Conservation (phyloP, 2,329 filamentous ascomycete species). For the Cladosporium austrohemisphaericum region DNA sequence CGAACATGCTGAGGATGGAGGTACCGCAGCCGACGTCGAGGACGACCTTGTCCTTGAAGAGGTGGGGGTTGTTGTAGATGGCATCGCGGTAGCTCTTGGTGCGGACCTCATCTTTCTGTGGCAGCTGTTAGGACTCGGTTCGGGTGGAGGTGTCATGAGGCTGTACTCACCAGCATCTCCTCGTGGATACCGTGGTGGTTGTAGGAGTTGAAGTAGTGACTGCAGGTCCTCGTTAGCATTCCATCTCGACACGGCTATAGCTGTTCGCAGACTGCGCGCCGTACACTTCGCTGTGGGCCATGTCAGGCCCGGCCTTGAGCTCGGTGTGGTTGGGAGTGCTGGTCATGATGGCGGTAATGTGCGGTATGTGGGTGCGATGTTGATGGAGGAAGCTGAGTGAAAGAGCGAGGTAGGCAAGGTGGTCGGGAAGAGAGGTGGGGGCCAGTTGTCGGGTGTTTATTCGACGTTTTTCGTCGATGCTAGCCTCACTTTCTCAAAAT, state of each 20-base stretch:
- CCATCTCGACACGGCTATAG: constrained; percentile 22
- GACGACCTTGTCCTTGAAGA: constrained; percentile 88
- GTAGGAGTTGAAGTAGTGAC: constrained; percentile 62
- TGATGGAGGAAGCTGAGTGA: neutral
- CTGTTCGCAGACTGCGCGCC: constrained; percentile 88
- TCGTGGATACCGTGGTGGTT: constrained; percentile 99
- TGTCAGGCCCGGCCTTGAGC: constrained; percentile 28
- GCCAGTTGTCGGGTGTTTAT: too few relatives aligned
- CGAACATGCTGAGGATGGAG: constrained; percentile 98
- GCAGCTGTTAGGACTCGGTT: constrained; percentile 11
- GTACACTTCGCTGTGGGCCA: constrained; percentile 95
- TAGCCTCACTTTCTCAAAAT: too few relatives aligned
- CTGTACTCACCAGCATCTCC: constrained; percentile 83
- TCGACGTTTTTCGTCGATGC: too few relatives aligned
- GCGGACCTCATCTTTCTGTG: constrained; percentile 94
- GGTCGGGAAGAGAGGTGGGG: too few relatives aligned
- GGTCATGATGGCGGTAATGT: constrained; percentile 1
- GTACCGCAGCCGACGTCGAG: constrained; percentile 98
- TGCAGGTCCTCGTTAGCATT: constrained; percentile 8
- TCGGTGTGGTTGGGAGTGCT: constrained; percentile 10
- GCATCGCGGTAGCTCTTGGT: constrained; percentile 95
- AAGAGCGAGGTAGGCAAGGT: too few relatives aligned
- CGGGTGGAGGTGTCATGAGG: constrained; percentile 6
- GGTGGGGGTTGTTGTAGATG: constrained; percentile 93
- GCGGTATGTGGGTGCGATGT: neutral